A percentile compares a stretch with the other conserved stretches of the same genome.
Evolutionary conservation across 73 alveolate species (phyloP).

Genomic region (Stentor coeruleus): DNA sequence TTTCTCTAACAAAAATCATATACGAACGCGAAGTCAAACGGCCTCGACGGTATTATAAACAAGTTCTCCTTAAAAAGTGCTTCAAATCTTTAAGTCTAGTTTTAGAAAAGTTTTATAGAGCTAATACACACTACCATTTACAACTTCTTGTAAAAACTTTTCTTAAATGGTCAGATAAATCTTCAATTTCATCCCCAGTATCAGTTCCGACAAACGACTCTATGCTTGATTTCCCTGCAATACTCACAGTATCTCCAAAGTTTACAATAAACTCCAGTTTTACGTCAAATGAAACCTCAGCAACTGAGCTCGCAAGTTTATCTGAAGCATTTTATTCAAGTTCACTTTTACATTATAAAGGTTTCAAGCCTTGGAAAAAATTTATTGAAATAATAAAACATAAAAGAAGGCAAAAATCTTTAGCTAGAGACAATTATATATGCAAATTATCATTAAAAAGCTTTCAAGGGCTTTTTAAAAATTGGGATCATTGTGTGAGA

Average conservation of each 20-base stretch:
- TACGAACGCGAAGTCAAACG: not conserved
- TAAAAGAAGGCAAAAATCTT: not conserved
- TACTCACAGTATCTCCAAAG: too few species aligned
- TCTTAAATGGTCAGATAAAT: not conserved
- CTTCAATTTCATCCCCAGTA: not conserved
- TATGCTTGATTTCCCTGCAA: not conserved
- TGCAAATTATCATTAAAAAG: not conserved
- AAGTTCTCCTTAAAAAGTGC: too few species aligned
- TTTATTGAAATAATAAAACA: too few species aligned
- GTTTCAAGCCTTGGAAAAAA: not conserved
- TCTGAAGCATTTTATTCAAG: not conserved
- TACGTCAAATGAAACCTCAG: not conserved
- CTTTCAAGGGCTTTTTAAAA: not conserved
- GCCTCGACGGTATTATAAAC: not conserved
- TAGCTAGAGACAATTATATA: not conserved
- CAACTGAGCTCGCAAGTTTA: not conserved
- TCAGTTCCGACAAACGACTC: not conserved
- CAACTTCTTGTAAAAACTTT: not conserved
- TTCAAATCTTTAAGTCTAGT: not conserved
- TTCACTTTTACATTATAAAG: not conserved
- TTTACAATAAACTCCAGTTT: too few species aligned
- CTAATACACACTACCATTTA: not conserved
- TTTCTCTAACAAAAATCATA: not conserved
- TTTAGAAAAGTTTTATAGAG: not conserved
- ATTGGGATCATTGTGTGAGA: not conserved